Conservation (phyloP, 495 filamentous ascomycete genomes). For the Penicillium egyptiacum region DNA sequence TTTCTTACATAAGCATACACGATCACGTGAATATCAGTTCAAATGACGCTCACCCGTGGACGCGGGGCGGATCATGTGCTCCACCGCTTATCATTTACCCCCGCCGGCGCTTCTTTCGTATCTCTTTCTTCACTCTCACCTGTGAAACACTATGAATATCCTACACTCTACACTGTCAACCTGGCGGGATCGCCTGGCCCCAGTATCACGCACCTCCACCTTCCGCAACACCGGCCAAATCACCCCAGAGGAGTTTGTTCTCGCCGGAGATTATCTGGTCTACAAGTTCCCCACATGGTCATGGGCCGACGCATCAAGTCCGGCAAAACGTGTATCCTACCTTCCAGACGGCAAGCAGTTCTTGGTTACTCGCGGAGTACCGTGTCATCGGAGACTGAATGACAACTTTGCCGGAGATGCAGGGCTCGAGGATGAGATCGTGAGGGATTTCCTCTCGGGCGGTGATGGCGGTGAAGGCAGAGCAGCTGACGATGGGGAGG, state of each 20-base stretch:
- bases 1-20: neutral
- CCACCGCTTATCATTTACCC: conserved; percentile 32
- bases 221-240: conserved; percentile 93
- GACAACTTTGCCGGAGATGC: conserved; percentile 90
- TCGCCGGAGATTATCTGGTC: conserved; percentile 95
- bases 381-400: conserved; percentile 86
- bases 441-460: conserved; percentile 71
- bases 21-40: neutral
- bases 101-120: neutral
- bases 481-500: conserved; percentile 64
- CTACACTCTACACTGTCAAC: conserved; percentile 81
- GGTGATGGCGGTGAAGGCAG: conserved; percentile 49
- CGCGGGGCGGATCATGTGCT: conserved; percentile 37
- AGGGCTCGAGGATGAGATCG: conserved; percentile 77
- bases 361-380: conserved; percentile 89
- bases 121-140: conserved; percentile 14
- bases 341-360: conserved; percentile 93
- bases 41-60: conserved; percentile 29
- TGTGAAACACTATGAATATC: conserved; percentile 48
- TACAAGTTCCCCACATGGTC: conserved; percentile 99
- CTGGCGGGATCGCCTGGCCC: conserved; percentile 85
- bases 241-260: conserved; percentile 95
- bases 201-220: conserved; percentile 83
- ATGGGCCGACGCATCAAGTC: conserved; percentile 85
- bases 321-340: conserved; percentile 72